A percentile compares a stretch with the other conserved stretches of the same genome.
Conservation (phyloP, 345 rosid species). For the Cardamine resedifolia region DNA sequence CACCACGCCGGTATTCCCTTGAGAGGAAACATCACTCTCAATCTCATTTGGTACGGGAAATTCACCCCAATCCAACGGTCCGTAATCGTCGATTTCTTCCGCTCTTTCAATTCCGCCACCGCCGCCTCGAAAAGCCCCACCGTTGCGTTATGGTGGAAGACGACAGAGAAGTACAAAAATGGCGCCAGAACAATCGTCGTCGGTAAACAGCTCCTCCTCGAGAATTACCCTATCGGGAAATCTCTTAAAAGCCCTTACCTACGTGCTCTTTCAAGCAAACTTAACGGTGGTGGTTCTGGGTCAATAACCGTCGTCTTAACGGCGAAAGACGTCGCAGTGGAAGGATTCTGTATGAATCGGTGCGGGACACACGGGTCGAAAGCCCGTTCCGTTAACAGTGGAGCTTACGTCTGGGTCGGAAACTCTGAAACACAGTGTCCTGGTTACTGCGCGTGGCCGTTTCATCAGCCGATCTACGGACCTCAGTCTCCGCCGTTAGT, state of each 20-base stretch:
- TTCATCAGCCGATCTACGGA: constrained; percentile 90
- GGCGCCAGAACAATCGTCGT: constrained; percentile 50
- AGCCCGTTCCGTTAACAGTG: constrained; percentile 20
- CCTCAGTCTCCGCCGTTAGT: constrained; percentile 81
- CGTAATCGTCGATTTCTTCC: constrained; percentile 71
- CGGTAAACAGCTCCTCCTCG: constrained; percentile 63
- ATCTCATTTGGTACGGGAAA: constrained; percentile 85
- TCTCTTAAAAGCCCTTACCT: constrained; percentile 49
- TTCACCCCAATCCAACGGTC: constrained; percentile 72
- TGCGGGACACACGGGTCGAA: constrained; percentile 78
- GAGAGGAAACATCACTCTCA: constrained; percentile 62
- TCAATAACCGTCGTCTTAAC: constrained; percentile 70
- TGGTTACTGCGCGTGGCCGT: constrained; percentile 98
- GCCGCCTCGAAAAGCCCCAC: constrained; percentile 44
- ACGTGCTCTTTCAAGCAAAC: constrained; percentile 55
- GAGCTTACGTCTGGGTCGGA: constrained; percentile 82
- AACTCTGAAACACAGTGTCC: constrained; percentile 86
- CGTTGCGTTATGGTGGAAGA: constrained; percentile 75
- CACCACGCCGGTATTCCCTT: constrained; percentile 67
- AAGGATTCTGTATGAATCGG: constrained; percentile 70
- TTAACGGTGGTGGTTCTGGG: constrained; percentile 32
- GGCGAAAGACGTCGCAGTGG: constrained; percentile 74
- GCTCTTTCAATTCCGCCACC: constrained; percentile 43
- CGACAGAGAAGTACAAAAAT: constrained; percentile 66
- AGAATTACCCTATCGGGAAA: constrained; percentile 63